Evolutionary conservation across 306 rosid genomes (phyloP).

Genomic region (Medicago lupulina): DNA sequence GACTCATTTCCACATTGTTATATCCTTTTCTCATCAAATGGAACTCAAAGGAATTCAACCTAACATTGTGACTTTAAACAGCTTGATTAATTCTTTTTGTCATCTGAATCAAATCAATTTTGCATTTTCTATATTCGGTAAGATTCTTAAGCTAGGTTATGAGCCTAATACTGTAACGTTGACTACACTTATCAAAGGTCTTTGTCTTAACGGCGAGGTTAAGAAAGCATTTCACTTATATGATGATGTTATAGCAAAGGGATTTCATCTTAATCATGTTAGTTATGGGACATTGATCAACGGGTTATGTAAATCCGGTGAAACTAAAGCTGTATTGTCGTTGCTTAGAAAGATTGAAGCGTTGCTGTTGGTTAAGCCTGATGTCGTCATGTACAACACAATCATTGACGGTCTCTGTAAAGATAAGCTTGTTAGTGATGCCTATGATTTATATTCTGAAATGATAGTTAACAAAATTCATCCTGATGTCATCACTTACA

Average conservation of each 20-base stretch:
- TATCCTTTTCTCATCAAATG: slow-evolving; percentile 21
- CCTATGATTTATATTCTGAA: too few species aligned
- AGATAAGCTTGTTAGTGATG: too few species aligned
- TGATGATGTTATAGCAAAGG: not conserved
- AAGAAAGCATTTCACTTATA: not conserved
- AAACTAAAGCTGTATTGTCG: not conserved
- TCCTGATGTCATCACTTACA: not conserved
- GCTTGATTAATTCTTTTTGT: not conserved
- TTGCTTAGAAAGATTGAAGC: not conserved
- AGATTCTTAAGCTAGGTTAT: slow-evolving; percentile 21
- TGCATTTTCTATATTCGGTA: not conserved
- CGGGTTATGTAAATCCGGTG: slow-evolving; percentile 1
- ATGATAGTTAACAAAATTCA: too few species aligned
- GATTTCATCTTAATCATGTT: not conserved
- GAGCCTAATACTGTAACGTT: not conserved
- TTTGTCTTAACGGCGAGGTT: not conserved
- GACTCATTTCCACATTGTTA: slow-evolving; percentile 5
- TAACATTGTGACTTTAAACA: not conserved
- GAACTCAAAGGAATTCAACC: not conserved
- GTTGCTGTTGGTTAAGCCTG: not conserved
- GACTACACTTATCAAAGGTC: slow-evolving; percentile 15
- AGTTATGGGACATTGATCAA: slow-evolving; percentile 22
- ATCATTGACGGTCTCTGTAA: too few species aligned
- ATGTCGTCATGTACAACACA: not conserved
- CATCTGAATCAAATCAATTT: too few species aligned